phyloP scores from a whole-genome alignment of 2,329 filamentous ascomycete species.

The Pseudopyrenochaeta lycopersici region DNA sequence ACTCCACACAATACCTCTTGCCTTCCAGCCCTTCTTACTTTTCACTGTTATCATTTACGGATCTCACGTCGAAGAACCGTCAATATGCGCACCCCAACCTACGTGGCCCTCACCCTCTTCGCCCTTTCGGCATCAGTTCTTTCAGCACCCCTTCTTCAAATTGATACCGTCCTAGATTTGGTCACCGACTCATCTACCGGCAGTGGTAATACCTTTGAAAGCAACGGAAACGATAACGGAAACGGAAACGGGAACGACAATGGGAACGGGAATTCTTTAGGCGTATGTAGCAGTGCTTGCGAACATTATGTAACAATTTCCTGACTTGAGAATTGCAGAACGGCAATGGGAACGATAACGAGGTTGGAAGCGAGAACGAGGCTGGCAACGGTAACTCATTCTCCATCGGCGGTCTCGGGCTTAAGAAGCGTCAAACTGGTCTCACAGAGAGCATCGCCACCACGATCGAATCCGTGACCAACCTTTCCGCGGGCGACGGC shows the following conservation, averaged over 20 bases:
- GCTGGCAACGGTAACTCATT: no score
- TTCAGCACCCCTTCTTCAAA: constrained; percentile 23
- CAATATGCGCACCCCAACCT: constrained; percentile 21
- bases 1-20: background rate
- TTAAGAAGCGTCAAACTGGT: no score
- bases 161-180: constrained; percentile 13
- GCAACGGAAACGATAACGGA: background rate
- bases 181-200: background rate
- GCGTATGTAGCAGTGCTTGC: no score
- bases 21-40: background rate
- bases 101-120: constrained; percentile 20
- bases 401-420: no score
- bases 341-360: no score
- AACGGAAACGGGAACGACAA: background rate
- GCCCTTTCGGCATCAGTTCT: constrained; percentile 23
- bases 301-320: no score
- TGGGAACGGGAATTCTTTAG: no score
- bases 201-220: background rate
- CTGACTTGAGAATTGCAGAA: no score
- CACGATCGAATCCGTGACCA: background rate
- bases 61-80: background rate
- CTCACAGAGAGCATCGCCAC: no score
- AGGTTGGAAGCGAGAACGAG: no score
- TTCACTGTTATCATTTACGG: background rate
- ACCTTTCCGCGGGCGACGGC: background rate